These are phyloP conservation scores for Globisporangium iwayamae DNA, from an alignment of 352 stramenopile species.

Conservation along the genomic window DNA sequence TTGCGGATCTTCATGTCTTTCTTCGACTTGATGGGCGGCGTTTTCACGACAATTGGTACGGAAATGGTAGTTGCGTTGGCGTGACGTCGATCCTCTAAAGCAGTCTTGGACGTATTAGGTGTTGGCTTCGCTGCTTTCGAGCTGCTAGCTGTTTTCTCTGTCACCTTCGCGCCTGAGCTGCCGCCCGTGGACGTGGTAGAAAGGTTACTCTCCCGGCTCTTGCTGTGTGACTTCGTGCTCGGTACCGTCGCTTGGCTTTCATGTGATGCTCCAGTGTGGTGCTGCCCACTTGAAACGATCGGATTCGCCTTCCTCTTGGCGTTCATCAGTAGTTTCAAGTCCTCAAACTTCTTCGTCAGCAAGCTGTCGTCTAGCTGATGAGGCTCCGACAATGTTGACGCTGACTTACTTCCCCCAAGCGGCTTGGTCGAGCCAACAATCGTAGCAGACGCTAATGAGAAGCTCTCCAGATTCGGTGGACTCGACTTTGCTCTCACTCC, in stretches of 20 bases:
- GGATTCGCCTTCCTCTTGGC: conserved; percentile 25
- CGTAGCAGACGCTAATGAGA: conserved; percentile 3
- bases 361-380: conserved; percentile 19
- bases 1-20: conserved; percentile 37
- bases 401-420: conserved; percentile 21
- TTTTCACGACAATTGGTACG: conserved; percentile 13
- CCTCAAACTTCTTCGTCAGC: conserved; percentile 59
- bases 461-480: conserved; percentile 12
- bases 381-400: conserved; percentile 7
- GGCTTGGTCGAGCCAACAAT: not conserved
- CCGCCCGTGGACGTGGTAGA: not conserved
- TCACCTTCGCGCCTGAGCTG: not conserved
- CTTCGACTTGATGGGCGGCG: conserved; percentile 19
- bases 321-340: conserved; percentile 57
- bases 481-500: conserved; percentile 10
- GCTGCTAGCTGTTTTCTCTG: not conserved
- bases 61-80: not conserved
- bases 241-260: not conserved
- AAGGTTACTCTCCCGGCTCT: not conserved
- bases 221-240: conserved; percentile 6
- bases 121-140: not conserved
- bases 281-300: not conserved
- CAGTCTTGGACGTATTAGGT: not conserved
- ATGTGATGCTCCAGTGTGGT: not conserved
- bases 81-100: not conserved